These are phyloP conservation scores for Adansonia gregorii DNA, from an alignment of 441 rosid genomes.

Conservation along the genomic window DNA sequence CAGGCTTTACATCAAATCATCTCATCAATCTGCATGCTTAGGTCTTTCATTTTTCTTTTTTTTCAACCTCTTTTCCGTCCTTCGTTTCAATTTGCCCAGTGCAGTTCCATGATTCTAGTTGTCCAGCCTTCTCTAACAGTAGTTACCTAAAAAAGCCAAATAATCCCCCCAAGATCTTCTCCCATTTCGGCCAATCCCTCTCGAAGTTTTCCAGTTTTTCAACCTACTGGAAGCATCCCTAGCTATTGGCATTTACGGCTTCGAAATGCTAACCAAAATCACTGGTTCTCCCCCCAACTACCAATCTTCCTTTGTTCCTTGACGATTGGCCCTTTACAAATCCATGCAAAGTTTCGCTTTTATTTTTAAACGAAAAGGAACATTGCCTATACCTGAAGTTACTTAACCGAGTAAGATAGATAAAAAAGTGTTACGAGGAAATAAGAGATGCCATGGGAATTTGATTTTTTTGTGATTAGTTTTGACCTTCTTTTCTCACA, in stretches of 20 bases:
- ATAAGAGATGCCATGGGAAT: conserved; percentile 4
- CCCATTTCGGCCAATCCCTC: not conserved
- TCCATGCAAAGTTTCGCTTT: conserved; percentile 9
- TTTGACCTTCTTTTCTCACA: not conserved
- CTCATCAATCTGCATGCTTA: conserved; percentile 36
- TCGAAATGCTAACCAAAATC: conserved; percentile 12
- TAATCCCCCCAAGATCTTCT: not conserved
- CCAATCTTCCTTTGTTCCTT: not conserved
- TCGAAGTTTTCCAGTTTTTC: not conserved
- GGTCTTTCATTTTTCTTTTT: not conserved
- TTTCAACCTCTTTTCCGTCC: not conserved
- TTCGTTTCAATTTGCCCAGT: not conserved
- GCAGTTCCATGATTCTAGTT: not conserved
- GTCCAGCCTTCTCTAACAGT: not conserved
- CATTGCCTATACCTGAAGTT: not conserved
- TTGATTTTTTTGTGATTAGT: not conserved
- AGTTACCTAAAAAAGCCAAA: not conserved
- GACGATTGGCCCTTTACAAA: conserved; percentile 4
- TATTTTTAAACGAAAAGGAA: not conserved
- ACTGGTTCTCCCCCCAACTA: not conserved
- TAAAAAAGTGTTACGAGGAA: not conserved
- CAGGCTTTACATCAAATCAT: conserved; percentile 61
- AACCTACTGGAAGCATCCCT: not conserved
- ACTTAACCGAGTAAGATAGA: not conserved
- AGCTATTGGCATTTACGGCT: not conserved